Base-by-base conservation (phyloP, 331 rosid species). In the Acacia pycnantha region DNA sequence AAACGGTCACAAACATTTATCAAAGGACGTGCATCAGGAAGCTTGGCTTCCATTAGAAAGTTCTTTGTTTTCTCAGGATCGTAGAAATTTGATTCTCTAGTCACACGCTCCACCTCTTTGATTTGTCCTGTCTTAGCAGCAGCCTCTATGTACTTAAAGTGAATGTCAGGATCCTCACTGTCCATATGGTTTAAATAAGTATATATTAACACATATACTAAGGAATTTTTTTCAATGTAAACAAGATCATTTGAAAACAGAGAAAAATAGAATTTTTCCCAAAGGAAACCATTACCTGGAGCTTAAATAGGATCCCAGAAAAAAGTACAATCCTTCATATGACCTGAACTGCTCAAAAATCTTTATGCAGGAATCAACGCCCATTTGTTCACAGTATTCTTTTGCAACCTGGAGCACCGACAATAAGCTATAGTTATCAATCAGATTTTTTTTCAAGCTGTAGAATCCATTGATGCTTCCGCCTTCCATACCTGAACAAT, bases 61-160 rank as follows among this genome's bases (percentile, higher is more conserved):
- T 96, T 96, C 91, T 96, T 96, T 0, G 99, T 92, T 82, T 92
- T 96, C 90, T 94, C 99, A 0, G 99, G 83, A 12, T 96, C 98
- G 56, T 94, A 96, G 94, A 96, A 96, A 86, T 96, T 96, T 69
- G 99, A 96, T 88, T 96, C 99, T 90, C 99, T 91, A 4, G 99
- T 96, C 81, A 96, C 99, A n/a, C 99, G 98, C 84, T 96, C 99
- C 1, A 96, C 99, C 89, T 96, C 99, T 83, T 96, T 96, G 86
- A 96, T 92, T 86, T 96, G 99, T 70, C 99, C 99, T 76, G 99
- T 96, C 84, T 94, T 96, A n/a, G 99, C 99, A 72, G 99, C 99
- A 43, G 99, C 90, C 82, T 96, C 99, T 47, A 96, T 92, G 93
- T 96, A 96, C 97, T 96, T 96, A 69, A 94, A 96, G 92, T 96